Conservation (phyloP, 1,284 basidiomycete species). For the Melampsora medusae region DNA sequence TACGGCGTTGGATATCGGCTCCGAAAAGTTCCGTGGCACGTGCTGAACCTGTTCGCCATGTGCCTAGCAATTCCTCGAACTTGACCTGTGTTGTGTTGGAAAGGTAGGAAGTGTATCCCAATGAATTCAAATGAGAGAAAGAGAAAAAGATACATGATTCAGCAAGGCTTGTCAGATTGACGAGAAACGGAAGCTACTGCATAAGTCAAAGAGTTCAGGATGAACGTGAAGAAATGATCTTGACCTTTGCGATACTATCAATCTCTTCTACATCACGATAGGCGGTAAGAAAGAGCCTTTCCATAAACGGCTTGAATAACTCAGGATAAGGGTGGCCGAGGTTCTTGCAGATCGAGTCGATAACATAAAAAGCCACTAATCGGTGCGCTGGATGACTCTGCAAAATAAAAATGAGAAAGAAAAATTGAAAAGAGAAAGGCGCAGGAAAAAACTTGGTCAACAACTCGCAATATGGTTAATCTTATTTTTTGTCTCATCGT, state of each 20-base stretch:
- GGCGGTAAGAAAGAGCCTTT: conserved; percentile 41
- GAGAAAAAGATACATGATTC: background rate
- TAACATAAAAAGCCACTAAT: conserved; percentile 43
- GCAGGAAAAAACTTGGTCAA: conserved; percentile 2
- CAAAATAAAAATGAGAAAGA: background rate
- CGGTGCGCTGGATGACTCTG: conserved; percentile 44
- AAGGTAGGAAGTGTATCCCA: background rate
- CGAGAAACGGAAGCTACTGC: too few relatives aligned
- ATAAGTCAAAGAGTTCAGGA: background rate
- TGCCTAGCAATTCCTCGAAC: conserved; percentile 43
- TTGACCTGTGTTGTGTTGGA: conserved; percentile 21
- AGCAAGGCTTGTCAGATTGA: background rate
- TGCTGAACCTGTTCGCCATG: conserved; percentile 39
- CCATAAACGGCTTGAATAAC: conserved; percentile 42
- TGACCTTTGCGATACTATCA: conserved; percentile 43
- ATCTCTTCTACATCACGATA: conserved; percentile 44
- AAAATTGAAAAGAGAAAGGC: background rate
- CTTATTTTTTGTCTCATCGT: too few relatives aligned
- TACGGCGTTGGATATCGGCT: conserved; percentile 33
- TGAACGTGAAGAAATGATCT: conserved; percentile 1
- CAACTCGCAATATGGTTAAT: background rate
- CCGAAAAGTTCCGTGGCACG: conserved; percentile 40
- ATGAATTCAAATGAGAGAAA: background rate
- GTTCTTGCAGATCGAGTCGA: conserved; percentile 45
- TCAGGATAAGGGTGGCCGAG: conserved; percentile 44